These are phyloP conservation scores for Periconia sp. DNA, from an alignment of 2,329 filamentous ascomycete genomes.

Conservation along the genomic window DNA sequence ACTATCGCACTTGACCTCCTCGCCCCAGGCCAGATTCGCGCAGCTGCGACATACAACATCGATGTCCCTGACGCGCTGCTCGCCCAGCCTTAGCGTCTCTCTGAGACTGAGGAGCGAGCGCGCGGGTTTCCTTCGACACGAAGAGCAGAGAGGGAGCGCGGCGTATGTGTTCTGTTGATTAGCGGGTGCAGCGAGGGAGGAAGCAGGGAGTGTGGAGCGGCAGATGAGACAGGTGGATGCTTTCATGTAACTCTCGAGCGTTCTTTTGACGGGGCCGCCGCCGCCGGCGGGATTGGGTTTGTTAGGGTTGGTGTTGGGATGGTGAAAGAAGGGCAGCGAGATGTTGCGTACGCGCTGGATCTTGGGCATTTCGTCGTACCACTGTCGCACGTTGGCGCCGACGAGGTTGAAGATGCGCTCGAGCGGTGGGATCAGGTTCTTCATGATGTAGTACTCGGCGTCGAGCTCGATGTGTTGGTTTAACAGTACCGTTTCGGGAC, in stretches of 20 bases:
- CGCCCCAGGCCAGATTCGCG: slow-evolving; percentile 69
- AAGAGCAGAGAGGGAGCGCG: slow-evolving; percentile 56
- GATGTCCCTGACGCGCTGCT: slow-evolving; percentile 66
- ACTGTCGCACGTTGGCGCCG: slow-evolving; percentile 83
- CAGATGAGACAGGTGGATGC: slow-evolving; percentile 80
- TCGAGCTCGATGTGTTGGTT: slow-evolving; percentile 81
- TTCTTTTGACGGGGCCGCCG: slow-evolving; percentile 53
- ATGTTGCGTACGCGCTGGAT: slow-evolving; percentile 72
- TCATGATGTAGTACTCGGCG: slow-evolving; percentile 94
- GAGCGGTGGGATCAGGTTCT: slow-evolving; percentile 91
- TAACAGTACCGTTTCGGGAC: slow-evolving; percentile 77
- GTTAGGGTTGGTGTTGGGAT: background rate
- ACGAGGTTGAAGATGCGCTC: slow-evolving; percentile 97
- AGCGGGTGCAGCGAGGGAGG: slow-evolving; percentile 12
- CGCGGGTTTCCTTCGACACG: slow-evolving; percentile 59
- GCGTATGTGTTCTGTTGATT: slow-evolving; percentile 18
- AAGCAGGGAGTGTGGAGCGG: slow-evolving; percentile 56
- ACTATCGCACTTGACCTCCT: slow-evolving; percentile 84
- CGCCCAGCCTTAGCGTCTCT: slow-evolving; percentile 61
- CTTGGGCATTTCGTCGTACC: slow-evolving; percentile 98
- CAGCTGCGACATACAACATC: slow-evolving; percentile 78
- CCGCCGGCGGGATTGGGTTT: slow-evolving; percentile 9
- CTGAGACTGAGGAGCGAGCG: slow-evolving; percentile 67
- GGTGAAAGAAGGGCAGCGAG: slow-evolving; percentile 29
- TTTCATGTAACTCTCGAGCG: slow-evolving; percentile 92